Evolutionary conservation across 2,329 filamentous ascomycete genomes (phyloP).

Genomic region (Alternaria novae-zelandiae): DNA sequence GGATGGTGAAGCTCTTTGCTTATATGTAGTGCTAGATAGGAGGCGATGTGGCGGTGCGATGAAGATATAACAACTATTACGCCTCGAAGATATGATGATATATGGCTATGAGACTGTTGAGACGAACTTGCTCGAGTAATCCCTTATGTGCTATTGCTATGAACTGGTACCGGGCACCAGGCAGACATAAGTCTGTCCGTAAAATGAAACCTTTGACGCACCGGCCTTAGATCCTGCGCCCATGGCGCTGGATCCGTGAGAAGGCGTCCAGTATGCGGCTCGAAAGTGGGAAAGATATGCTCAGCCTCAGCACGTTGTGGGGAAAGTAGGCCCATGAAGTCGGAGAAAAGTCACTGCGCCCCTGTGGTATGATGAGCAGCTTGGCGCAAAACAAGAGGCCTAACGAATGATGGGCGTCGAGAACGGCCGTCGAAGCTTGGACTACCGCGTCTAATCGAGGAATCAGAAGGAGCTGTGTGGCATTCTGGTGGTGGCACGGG

Average conservation of each 20-base stretch:
- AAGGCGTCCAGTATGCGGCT: conserved; percentile 32
- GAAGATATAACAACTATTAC: conserved; percentile 19
- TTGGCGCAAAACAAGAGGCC: conserved; percentile 11
- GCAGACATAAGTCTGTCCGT: conserved; percentile 32
- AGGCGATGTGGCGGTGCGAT: conserved; percentile 15
- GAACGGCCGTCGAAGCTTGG: conserved; percentile 17
- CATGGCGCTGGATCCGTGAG: conserved; percentile 22
- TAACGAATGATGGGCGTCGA: conserved; percentile 22
- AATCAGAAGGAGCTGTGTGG: conserved; percentile 17
- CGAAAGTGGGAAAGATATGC: conserved; percentile 23
- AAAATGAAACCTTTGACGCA: conserved; percentile 32
- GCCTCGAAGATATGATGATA: conserved; percentile 27
- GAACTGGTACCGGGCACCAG: conserved; percentile 20
- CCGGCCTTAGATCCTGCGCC: conserved; percentile 20
- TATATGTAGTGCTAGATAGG: background rate
- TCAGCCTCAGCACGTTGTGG: conserved; percentile 39
- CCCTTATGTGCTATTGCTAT: conserved; percentile 1
- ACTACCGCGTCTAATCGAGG: conserved; percentile 6
- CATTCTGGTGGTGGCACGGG: conserved; percentile 35
- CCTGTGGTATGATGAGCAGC: conserved; percentile 14
- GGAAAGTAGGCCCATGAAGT: conserved; percentile 22
- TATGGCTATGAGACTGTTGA: conserved; percentile 11
- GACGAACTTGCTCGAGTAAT: conserved; percentile 16
- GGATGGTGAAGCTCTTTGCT: background rate
- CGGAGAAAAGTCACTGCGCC: conserved; percentile 19